Conservation (phyloP, 2,329 filamentous ascomycete genomes). For the Colletotrichum euphorbiae region DNA sequence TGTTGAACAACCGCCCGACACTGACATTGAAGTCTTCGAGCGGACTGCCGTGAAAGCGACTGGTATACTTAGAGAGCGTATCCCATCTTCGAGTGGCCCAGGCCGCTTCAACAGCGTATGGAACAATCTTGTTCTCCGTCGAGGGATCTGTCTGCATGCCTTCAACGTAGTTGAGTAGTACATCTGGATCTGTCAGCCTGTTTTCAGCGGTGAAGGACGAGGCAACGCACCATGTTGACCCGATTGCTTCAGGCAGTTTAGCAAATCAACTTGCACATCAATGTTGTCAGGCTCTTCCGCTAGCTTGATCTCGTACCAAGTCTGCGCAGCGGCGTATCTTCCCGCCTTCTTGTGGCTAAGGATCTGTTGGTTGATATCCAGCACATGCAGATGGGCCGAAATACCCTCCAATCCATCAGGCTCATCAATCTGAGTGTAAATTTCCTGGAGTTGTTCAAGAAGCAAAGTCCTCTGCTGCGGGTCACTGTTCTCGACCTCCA, state of each 20-base stretch:
- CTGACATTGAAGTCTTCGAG: constrained; percentile 84
- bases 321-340: constrained; percentile 93
- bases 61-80: constrained; percentile 75
- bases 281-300: constrained; percentile 81
- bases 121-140: constrained; percentile 73
- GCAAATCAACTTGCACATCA: constrained; percentile 83
- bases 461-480: constrained; percentile 71
- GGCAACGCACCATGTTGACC: constrained; percentile 82
- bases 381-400: constrained; percentile 83
- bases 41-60: constrained; percentile 62
- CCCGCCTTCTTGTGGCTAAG: constrained; percentile 93
- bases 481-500: constrained; percentile 58
- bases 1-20: constrained; percentile 71
- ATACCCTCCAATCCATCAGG: constrained; percentile 97
- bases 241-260: constrained; percentile 93
- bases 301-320: constrained; percentile 95
- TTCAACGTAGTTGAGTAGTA: constrained; percentile 87
- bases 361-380: constrained; percentile 95
- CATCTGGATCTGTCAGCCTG: constrained; percentile 65
- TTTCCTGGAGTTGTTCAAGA: constrained; percentile 85
- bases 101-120: constrained; percentile 89
- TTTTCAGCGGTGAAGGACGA: neutral
- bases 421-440: constrained; percentile 97
- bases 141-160: constrained; percentile 70
- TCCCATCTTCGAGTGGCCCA: constrained; percentile 91